Evolutionary conservation across 2,329 filamentous ascomycete genomes (phyloP), one percentile per base, ranked within the genome.

Genomic region (Sporothrix brasiliensis): DNA sequence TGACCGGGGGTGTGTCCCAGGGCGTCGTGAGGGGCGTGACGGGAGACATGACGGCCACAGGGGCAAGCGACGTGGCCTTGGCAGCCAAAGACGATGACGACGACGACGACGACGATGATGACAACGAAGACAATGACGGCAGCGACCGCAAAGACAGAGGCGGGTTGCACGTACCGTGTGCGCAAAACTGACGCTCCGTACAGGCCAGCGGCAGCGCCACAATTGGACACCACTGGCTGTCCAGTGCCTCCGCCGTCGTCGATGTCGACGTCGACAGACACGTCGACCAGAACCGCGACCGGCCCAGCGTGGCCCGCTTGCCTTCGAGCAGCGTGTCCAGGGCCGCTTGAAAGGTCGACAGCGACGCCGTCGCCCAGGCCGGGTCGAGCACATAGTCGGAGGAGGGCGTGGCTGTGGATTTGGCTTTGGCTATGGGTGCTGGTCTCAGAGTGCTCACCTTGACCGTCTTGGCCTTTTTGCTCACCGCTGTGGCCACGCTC

Each of bases 131-230:
- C 49, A 16, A n/a, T 21, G 49, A 19, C n/a, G n/a, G 11, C 41
- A 2, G 10, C 19, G n/a, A n/a, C n/a, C 10, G 41, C 11, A 44
- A 44, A 4, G 61, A 30, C 7, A 16, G 16, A 1, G 24, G 27
- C 6, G 1, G 49, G 9, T 30, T 41, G 7, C n/a, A 14, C 52
- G 16, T 50, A 13, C 24, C 49, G 19, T 73, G 72, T 16, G 67
- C 14, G 21, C 72, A 73, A 49, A 58, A 67, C 11, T 47, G 67
- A 63, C 66, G 63, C n/a, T 70, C 67, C 11, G 66, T 69, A 53
- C 72, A 73, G 7, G 67, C 65, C 24, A 72, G 65, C 27, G 71
- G 69, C 69, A 27, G 39, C 5, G 65, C 72, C n/a, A 65, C 72
- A 2, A 72, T 41, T 10, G 65, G 68, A 21, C 72, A 73, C 71